Percentiles rank a stretch among this genome's conserved stretches.
Conservation (phyloP, 306 rosid species). For the Malus sieversii region DNA sequence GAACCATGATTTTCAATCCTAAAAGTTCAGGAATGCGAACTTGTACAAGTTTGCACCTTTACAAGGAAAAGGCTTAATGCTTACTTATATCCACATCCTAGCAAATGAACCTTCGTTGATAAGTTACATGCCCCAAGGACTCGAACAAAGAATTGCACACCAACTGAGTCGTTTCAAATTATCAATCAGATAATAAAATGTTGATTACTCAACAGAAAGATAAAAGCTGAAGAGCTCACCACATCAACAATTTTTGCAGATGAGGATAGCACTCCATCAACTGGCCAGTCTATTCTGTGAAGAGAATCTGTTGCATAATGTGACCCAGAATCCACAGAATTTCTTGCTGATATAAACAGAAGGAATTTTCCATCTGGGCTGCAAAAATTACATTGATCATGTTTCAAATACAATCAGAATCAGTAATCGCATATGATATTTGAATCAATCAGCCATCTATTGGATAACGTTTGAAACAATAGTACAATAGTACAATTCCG, state of each 20-base stretch:
- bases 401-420: constrained; percentile 9
- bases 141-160: background rate
- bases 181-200: background rate
- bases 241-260: constrained; percentile 46
- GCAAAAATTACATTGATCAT: constrained; percentile 20
- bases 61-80: background rate
- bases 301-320: constrained; percentile 77
- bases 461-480: background rate
- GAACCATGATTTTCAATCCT: background rate
- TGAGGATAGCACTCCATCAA: constrained; percentile 31
- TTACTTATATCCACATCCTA: background rate
- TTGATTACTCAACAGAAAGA: background rate
- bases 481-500: background rate
- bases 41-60: background rate
- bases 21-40: background rate
- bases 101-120: background rate
- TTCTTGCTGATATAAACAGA: constrained; percentile 63
- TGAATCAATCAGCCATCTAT: background rate
- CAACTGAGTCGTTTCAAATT: background rate
- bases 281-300: constrained; percentile 80
- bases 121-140: background rate
- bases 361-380: constrained; percentile 79
- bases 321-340: constrained; percentile 77
- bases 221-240: constrained; percentile 32
- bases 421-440: background rate